phyloP scores from a whole-genome alignment of 2,329 filamentous ascomycete species.

The Aspergillus fischeri region DNA sequence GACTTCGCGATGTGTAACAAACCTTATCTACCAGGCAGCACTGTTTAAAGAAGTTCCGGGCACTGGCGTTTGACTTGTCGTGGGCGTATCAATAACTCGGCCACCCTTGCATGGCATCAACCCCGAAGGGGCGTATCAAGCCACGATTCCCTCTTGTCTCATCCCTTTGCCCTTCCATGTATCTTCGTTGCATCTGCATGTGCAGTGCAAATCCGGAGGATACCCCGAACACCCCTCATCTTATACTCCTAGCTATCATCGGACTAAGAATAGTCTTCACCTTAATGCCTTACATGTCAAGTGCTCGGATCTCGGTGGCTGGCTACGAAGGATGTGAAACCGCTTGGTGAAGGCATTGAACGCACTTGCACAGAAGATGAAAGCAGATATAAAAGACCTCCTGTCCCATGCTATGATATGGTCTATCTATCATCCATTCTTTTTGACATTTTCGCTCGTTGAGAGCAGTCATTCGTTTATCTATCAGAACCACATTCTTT shows the following conservation, averaged over 20 bases:
- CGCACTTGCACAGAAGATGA: neutral
- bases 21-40: neutral
- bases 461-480: neutral
- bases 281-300: constrained; percentile 2
- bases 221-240: neutral
- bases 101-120: constrained; percentile 4
- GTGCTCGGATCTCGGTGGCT: constrained; percentile 6
- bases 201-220: neutral
- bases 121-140: constrained; percentile 1
- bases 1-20: neutral
- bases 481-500: neutral
- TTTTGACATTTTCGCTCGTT: neutral
- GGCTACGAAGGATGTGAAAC: neutral
- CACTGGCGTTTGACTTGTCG: no score
- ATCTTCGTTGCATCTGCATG: neutral
- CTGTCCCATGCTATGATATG: neutral
- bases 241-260: neutral
- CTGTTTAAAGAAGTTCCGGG: neutral
- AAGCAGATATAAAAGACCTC: neutral
- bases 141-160: neutral
- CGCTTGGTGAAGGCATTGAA: neutral
- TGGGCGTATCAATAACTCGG: neutral
- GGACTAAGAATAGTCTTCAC: neutral
- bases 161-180: neutral
- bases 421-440: constrained; percentile 4